Evolutionary conservation across 1,284 basidiomycete genomes (phyloP), one percentile per base, ranked within the genome.

Genomic region (Taiwanofungus camphoratus): DNA sequence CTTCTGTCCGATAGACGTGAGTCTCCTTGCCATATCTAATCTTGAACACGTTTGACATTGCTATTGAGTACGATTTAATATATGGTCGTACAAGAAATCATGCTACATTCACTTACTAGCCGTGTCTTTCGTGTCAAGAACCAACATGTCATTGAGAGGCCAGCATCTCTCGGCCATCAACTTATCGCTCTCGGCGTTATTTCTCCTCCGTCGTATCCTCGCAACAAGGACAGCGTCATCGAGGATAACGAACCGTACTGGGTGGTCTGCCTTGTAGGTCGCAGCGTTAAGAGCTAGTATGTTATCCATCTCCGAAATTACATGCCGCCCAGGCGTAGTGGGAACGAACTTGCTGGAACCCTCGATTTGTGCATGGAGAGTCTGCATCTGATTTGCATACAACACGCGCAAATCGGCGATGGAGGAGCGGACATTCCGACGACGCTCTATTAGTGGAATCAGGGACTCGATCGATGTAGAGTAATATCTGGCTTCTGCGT

Each of bases 341-440:
- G 94, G 93, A 1, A 94, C 82, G 60, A 95, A 94, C 63, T 97
- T 97, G 52, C 93, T 87, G 0, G 93, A 92, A n/a, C 96, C 95
- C 59, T 97, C 92, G 51, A 99, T 89, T 39, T 87, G 85, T 4
- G 88, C 71, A 68, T 96, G 96, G 0, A 99, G 71, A 1, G 82
- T 80, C 53, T 93, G 89, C 71, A 99, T 87, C 67, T 99, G 95
- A 30, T 87, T 87, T 44, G 87, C 89, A 62, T 99, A 98, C 50
- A 99, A 78, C 38, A 93, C 83, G 44, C 92, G 87, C 23, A 99
- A 78, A 63, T 99, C 94, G 13, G 90, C 87, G 13, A 96, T 76
- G 3, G 93, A 96, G 18, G 92, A 94, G 23, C 93, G 86, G 43
- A 84, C 82, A 30, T 86, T 87, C 13, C 78, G 70, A 15, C 79